Evolutionary conservation across 768 basidiomycete genomes (phyloP), one percentile per base, ranked within the genome.

Genomic region (Stropharia rugosoannulata): DNA sequence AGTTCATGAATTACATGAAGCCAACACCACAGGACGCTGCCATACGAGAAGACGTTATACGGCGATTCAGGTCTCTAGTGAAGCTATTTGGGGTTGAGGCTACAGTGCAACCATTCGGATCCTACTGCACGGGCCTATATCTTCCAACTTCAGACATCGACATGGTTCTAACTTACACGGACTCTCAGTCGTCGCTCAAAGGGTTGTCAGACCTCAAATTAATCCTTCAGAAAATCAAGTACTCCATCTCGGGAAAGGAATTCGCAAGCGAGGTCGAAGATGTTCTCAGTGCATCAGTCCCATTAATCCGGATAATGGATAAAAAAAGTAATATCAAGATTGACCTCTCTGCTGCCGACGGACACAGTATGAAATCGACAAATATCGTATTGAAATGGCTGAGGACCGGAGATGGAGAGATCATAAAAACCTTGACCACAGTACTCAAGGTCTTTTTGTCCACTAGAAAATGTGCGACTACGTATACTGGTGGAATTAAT

Each of bases 91-190:
- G 35, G 1, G 43, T 49, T 13, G 48, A 47, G n/a, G 62, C 57
- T 11, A 58, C 59, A 0, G 63, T 64, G 3, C 53, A 46, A 6
- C 58, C 62, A 11, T 62, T 66, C 16, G 67, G 67, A 46, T 67
- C 66, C 5, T 64, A 54, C 37, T 64, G 62, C 12, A 66, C 66
- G 4, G 67, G 64, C 15, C 61, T 68, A 6, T 63, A 56, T 51
- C 52, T 64, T 18, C 67, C 67, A 2, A 66, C 60, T 1, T 68
- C 67, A 27, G 67, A 66, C 54, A 64, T 68, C 53, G 66, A 68
- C 45, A 66, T 68, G 64, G 63, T 64, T 15, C 57, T 66, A 42
- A 53, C 57, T 15, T 51, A 56, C 16, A 13, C 40, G 16, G 9
- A n/a, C 27, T 15, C 32, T 44, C n/a, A 36, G 29, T 13, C 22